Evolutionary conservation across 495 filamentous ascomycete genomes (phyloP), one percentile per base, ranked within the genome.

Genomic region (Podospora tetraspora): DNA sequence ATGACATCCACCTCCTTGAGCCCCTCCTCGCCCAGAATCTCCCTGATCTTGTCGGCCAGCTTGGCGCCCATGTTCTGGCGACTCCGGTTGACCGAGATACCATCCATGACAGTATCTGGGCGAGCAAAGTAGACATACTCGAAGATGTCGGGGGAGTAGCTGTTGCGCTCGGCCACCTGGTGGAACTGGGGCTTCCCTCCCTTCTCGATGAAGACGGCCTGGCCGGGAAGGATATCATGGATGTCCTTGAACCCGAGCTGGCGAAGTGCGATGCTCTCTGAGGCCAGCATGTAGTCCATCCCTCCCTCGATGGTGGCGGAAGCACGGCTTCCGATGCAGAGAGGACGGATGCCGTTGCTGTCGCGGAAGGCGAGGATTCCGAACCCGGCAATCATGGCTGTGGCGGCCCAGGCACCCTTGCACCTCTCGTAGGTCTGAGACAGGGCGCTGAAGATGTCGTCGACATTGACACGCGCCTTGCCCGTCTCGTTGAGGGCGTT

Each of bases 241-340:
- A 97, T 91, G 75, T 93, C 84, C 24, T 77, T 81, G 83, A 96
- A 97, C 22, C 92, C 94, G 34, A 96, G 87, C 73, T 97, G 93
- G 64, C 89, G 86, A 57, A 99, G 82, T 61, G 95, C 95, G 68
- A 98, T 91, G 34, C 91, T 95, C 79, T 99, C 95, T n/a, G 93
- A 97, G 0, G 95, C 92, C 83, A 99, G 88, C 91, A 98, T 96
- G 81, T 97, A 99, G 79, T 98, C 95, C 64, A 75, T 91, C 23
- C 90, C 90, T 0, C 87, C 84, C 64, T 84, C 82, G n/a, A 89
- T 74, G 10, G 80, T 86, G 22, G 76, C 73, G 0, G 90, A 91
- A 3, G 86, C 85, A 57, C 91, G 86, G 71, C 87, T 90, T 59
- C 95, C 95, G 6, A 97, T 82, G 57, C 93, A 85, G 63, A 99